A percentile compares a stretch with the other conserved stretches of the same genome.
Evolutionary conservation across 345 rosid genomes (phyloP).

Genomic region (Nasturtium officinale): DNA sequence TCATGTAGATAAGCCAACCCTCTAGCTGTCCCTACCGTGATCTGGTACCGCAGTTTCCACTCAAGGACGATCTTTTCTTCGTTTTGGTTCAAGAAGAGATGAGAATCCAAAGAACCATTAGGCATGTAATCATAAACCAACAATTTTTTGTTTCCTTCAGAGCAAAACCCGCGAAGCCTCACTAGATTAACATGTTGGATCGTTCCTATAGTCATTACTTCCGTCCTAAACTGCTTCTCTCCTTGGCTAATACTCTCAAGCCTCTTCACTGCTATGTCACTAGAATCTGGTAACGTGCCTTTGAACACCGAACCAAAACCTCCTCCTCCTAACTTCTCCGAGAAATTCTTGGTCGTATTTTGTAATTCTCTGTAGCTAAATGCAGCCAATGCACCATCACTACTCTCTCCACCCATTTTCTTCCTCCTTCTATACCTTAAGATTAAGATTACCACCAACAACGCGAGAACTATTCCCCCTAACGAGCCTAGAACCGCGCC

Average conservation of each 20-base stretch:
- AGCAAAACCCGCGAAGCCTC: conserved; percentile 87
- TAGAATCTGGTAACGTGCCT: conserved; percentile 67
- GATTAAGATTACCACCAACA: conserved; percentile 35
- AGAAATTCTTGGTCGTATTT: conserved; percentile 73
- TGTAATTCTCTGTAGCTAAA: conserved; percentile 69
- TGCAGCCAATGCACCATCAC: conserved; percentile 70
- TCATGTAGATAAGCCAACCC: conserved; percentile 83
- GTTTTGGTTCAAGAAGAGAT: conserved; percentile 46
- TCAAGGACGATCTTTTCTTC: conserved; percentile 44
- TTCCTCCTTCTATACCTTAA: conserved; percentile 46
- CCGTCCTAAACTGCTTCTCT: conserved; percentile 85
- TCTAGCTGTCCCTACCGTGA: conserved; percentile 78
- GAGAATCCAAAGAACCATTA: conserved; percentile 68
- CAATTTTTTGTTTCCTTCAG: conserved; percentile 59
- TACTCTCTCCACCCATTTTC: conserved; percentile 36
- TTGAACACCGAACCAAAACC: conserved; percentile 91
- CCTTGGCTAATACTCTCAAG: conserved; percentile 80
- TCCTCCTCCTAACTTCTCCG: conserved; percentile 76
- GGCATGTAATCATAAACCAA: conserved; percentile 83
- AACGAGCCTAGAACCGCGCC: conserved; percentile 51
- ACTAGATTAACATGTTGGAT: conserved; percentile 82
- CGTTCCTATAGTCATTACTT: conserved; percentile 74
- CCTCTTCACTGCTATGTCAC: conserved; percentile 74
- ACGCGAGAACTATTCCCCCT: conserved; percentile 35
- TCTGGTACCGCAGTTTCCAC: conserved; percentile 67